Evolutionary conservation across 2,329 filamentous ascomycete genomes (phyloP), one percentile per base, ranked within the genome.

Genomic region (Trichoderma cornu-damae): DNA sequence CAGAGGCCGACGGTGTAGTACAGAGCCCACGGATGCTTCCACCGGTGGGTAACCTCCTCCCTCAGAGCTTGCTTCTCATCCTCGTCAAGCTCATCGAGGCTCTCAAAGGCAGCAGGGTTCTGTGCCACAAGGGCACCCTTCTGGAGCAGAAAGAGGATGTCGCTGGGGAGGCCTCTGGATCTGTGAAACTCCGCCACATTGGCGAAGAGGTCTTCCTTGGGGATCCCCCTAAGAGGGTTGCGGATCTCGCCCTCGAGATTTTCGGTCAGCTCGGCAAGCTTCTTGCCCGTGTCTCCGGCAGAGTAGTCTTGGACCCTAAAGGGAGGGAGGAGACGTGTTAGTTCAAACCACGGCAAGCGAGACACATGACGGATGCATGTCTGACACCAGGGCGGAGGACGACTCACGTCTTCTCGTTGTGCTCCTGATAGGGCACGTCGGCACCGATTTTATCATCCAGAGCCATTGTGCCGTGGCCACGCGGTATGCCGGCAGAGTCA

Each of bases 111-210:
- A 14, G 73, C 70, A 0, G 81, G 80, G 16, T 77, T 63, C 48
- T 69, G 67, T 3, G 68, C 67, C 1, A 69, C 63, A 1, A 69
- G 61, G 2, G 68, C 67, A 1, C 67, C 68, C 51, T 68, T 70
- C 8, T 60, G 46, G 3, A 72, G 65, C 4, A 69, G 51, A 2
- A 79, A 20, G 63, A 79, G 65, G 18, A 79, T 70, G 20, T 79
- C 73, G 34, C 72, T 72, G 1, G 68, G 67, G 3, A 84, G 69
- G 7, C 73, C 74, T 49, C 77, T 75, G n/a, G 77, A 68, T 3
- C 66, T 61, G 42, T 79, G 81, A 65, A 85, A 86, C 0, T 70
- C 66, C 42, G 80, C 74, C 2, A 86, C 83, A 59, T 82, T 74
- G 18, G 70, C 67, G 37, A 85, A 67, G 12, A 87, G 75, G 52